These are phyloP conservation scores for Leccinum sublutescens DNA, from an alignment of 768 basidiomycete species.

Conservation along the genomic window DNA sequence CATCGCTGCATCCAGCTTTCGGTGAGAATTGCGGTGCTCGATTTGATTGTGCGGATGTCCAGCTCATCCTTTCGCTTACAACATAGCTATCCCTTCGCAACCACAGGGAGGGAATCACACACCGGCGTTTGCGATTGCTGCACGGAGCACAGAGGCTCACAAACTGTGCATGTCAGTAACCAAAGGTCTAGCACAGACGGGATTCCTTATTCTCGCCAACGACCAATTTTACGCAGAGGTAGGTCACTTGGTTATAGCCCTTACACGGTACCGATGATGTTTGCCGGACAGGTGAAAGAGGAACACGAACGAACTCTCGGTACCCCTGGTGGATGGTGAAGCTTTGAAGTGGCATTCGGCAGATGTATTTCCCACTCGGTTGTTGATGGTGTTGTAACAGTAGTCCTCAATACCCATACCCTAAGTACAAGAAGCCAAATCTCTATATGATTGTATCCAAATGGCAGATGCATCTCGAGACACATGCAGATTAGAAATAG, in stretches of 20 bases:
- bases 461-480: constrained; percentile 9
- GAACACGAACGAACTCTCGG: constrained; percentile 21
- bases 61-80: constrained; percentile 27
- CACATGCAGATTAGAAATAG: constrained; percentile 22
- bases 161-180: constrained; percentile 52
- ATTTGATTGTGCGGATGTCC: neutral
- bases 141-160: constrained; percentile 61
- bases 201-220: constrained; percentile 58
- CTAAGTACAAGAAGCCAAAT: constrained; percentile 3
- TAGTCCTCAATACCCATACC: constrained; percentile 12
- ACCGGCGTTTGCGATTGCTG: constrained; percentile 58
- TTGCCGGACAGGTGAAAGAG: constrained; percentile 22
- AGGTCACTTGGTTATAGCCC: neutral
- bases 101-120: constrained; percentile 78
- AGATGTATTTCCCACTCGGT: neutral
- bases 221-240: constrained; percentile 57
- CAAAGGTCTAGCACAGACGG: constrained; percentile 62
- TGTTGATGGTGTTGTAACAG: constrained; percentile 13
- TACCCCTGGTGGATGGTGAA: neutral
- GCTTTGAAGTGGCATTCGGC: neutral
- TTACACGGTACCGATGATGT: neutral
- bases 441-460: constrained; percentile 17
- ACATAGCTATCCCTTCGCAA: constrained; percentile 66
- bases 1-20: constrained; percentile 62
- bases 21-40: constrained; percentile 37